Evolutionary conservation across 352 stramenopile species (phyloP), one percentile per base, ranked within the genome.

Genomic region (Phytophthora nicotianae): DNA sequence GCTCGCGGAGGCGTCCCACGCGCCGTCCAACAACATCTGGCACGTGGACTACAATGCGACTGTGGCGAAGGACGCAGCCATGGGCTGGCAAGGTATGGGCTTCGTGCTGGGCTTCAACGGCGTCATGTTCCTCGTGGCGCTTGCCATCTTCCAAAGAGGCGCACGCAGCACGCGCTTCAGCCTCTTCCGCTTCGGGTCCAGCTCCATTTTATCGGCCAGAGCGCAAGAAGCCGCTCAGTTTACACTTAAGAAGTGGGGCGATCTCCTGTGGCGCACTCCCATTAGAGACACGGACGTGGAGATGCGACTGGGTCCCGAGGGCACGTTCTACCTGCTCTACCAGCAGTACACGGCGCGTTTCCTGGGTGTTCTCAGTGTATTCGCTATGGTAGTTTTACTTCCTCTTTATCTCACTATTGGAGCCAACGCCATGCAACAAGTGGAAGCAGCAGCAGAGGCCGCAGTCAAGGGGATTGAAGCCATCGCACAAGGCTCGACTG

Each of bases 291-390:
- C 84, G 38, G 72, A 81, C 35, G 69, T 93, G 19, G 84, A 93
- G 72, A 63, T 53, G 23, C 61, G 68, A 41, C 72, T 95, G 13
- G 86, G 86, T 0, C 84, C 86, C 20, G 86, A 95, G 57, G 82
- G 81, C 38, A 89, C 86, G 5, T 95, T 93, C 65, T 95, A 95
- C 60, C 60, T 95, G 55, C 70, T 93, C 23, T 95, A 90, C 58
- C 81, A 93, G 59, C 67, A 90, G 42, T 95, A 95, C 75, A 80
- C 82, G 16, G 73, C 77, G 41, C 77, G 77, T 29, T 74, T 93
- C 14, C 61, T 95, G 35, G 70, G 75, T 2, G 77, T 58, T 11
- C 74, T 95, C 33, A 91, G 75, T 38, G 58, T 77, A 23, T 83
- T 88, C 53, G 86, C 86, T 5, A 48, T 90, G 53, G n/a, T 90